Conservation (phyloP, 192 early-diverging fungal genomes). For the Coemansia sp. region DNA sequence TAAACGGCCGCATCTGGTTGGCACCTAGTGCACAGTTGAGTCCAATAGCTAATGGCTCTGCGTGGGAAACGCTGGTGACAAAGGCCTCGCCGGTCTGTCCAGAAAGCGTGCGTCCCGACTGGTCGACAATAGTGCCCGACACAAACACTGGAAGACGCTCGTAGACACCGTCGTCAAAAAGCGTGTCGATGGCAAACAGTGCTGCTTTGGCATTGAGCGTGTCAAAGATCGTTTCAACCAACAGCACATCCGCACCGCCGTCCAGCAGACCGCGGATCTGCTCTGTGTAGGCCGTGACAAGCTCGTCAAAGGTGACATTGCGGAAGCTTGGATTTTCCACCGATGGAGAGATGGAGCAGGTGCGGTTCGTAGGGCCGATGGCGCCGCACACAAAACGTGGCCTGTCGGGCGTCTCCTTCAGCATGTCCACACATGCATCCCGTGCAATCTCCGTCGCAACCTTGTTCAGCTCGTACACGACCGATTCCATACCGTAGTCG, state of each 20-base stretch:
- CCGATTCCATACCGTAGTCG: slow-evolving; percentile 83
- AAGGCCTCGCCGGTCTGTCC: slow-evolving; percentile 98
- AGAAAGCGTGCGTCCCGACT: slow-evolving; percentile 91
- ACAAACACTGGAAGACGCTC: slow-evolving; percentile 70
- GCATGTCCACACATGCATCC: slow-evolving; percentile 79
- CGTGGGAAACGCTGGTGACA: slow-evolving; percentile 78
- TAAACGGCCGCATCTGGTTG: slow-evolving; percentile 93
- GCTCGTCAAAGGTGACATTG: slow-evolving; percentile 92
- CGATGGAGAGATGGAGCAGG: slow-evolving; percentile 93
- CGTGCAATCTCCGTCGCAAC: slow-evolving; percentile 83
- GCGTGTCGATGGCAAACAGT: slow-evolving; percentile 84
- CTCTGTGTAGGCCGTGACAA: slow-evolving; percentile 88
- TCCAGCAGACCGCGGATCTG: slow-evolving; percentile 90
- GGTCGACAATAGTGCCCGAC: slow-evolving; percentile 95
- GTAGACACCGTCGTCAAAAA: slow-evolving; percentile 80
- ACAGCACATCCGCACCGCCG: slow-evolving; percentile 87
- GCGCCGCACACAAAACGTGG: slow-evolving; percentile 92
- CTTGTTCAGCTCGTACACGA: slow-evolving; percentile 92
- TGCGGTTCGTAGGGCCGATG: slow-evolving; percentile 92
- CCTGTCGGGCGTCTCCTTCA: slow-evolving; percentile 67
- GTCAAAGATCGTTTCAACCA: slow-evolving; percentile 98
- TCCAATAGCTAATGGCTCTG: slow-evolving; percentile 84
- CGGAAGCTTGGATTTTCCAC: slow-evolving; percentile 94
- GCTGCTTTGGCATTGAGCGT: slow-evolving; percentile 98
- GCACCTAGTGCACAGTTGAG: slow-evolving; percentile 88